These are phyloP conservation scores for Gorgonomyces haynaldii DNA, from an alignment of 192 early-diverging fungal genomes.

Conservation along the genomic window DNA sequence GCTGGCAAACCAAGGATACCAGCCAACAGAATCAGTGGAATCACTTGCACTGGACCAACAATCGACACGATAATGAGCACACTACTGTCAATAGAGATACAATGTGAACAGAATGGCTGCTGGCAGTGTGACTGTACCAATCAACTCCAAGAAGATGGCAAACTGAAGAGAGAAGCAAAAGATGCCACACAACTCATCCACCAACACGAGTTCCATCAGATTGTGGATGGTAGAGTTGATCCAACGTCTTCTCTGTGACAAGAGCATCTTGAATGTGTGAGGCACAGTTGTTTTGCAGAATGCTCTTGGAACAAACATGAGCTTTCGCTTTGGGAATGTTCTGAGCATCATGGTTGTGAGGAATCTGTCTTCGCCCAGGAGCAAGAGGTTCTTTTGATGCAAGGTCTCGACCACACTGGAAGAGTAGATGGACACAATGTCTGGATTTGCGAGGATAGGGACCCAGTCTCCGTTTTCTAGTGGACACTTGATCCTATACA, in stretches of 20 bases:
- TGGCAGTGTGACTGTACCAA: slow-evolving; percentile 77
- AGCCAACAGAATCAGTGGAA: slow-evolving; percentile 66
- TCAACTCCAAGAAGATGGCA: slow-evolving; percentile 79
- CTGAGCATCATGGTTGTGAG: slow-evolving; percentile 87
- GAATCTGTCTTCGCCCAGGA: slow-evolving; percentile 94
- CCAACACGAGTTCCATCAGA: slow-evolving; percentile 81
- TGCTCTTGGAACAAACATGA: slow-evolving; percentile 87
- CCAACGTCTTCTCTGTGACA: slow-evolving; percentile 88
- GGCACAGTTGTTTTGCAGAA: slow-evolving; percentile 89
- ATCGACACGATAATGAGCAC: slow-evolving; percentile 11
- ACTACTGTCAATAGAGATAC: slow-evolving; percentile 24
- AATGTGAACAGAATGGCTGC: slow-evolving; percentile 80
- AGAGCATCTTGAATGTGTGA: slow-evolving; percentile 66
- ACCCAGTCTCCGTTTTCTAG: slow-evolving; percentile 25
- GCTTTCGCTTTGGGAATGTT: slow-evolving; percentile 86
- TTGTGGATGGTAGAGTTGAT: slow-evolving; percentile 98
- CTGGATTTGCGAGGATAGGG: slow-evolving; percentile 58
- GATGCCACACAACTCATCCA: slow-evolving; percentile 85
- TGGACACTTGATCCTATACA: slow-evolving; percentile 88
- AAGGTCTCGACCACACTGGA: slow-evolving; percentile 45
- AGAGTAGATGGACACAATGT: slow-evolving; percentile 53
- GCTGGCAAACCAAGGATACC: slow-evolving; percentile 81
- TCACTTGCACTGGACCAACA: slow-evolving; percentile 11
- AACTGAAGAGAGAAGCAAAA: slow-evolving; percentile 90
- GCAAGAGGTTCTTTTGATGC: slow-evolving; percentile 86